Evolutionary conservation across 257 asterid species (phyloP).

Genomic region (Lycium barbarum): DNA sequence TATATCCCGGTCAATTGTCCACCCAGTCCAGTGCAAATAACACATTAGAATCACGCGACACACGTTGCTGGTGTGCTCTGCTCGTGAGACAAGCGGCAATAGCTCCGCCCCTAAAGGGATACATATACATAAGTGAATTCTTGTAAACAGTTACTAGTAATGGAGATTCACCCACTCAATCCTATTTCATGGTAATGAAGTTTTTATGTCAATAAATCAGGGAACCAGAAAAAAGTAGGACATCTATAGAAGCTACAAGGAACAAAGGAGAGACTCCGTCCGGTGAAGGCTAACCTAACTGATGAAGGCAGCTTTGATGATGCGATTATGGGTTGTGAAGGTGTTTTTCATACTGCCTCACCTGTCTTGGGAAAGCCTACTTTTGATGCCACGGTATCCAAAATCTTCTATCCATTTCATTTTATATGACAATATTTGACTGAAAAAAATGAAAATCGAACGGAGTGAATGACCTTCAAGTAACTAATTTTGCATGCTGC

Average conservation of each 20-base stretch:
- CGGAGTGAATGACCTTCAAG: not conserved
- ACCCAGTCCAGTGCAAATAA: too few relatives aligned
- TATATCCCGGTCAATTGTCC: too few relatives aligned
- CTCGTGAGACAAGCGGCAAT: too few relatives aligned
- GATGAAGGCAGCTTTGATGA: conserved; percentile 84
- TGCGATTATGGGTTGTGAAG: conserved; percentile 74
- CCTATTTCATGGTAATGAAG: not conserved
- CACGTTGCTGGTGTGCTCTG: too few relatives aligned
- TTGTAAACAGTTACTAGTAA: not conserved
- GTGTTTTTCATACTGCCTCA: conserved; percentile 96
- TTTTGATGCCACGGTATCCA: conserved; percentile 41
- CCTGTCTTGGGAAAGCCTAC: conserved; percentile 65
- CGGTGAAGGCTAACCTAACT: conserved; percentile 67
- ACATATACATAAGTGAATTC: not conserved
- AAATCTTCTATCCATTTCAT: conserved; percentile 1
- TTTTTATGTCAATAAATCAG: conserved; percentile 35
- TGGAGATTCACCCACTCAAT: not conserved
- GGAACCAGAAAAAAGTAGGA: conserved; percentile 64
- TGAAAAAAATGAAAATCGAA: not conserved
- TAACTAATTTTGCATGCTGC: conserved; percentile 23
- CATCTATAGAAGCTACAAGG: conserved; percentile 85
- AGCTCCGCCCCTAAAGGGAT: not conserved
- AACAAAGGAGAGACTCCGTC: conserved; percentile 69
- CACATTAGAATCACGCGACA: too few relatives aligned
- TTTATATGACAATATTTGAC: conserved; percentile 7